These are phyloP conservation scores for Kwoniella dejecticola DNA, from an alignment of 768 basidiomycete species.

Conservation along the genomic window DNA sequence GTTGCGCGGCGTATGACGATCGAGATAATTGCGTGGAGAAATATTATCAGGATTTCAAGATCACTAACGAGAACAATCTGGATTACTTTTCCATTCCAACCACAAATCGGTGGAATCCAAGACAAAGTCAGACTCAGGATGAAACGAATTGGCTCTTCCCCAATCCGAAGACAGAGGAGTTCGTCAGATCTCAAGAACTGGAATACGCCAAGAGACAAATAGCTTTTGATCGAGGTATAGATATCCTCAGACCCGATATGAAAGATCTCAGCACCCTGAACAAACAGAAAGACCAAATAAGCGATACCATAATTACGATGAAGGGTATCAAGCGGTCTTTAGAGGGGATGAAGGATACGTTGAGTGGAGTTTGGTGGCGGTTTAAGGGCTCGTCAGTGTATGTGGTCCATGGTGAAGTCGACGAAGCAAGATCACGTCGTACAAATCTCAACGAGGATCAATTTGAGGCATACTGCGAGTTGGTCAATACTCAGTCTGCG, in stretches of 20 bases:
- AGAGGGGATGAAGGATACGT: background rate
- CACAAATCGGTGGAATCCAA: background rate
- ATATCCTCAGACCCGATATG: background rate
- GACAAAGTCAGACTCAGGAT: too few species aligned
- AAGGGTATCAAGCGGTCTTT: background rate
- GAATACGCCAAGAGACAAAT: too few species aligned
- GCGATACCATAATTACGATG: background rate
- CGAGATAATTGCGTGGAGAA: too few species aligned
- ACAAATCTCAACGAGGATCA: background rate
- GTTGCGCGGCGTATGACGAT: background rate
- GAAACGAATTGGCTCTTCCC: too few species aligned
- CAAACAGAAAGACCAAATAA: background rate
- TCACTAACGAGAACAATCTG: too few species aligned
- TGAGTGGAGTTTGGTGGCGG: background rate
- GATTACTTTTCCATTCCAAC: background rate
- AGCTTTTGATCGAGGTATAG: too few species aligned
- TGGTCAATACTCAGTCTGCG: background rate
- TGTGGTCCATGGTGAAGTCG: slow-evolving; percentile 1
- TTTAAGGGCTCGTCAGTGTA: slow-evolving; percentile 4
- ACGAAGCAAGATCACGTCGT: background rate
- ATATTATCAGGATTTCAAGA: too few species aligned
- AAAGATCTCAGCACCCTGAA: background rate
- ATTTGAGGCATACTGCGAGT: background rate
- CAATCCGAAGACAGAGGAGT: too few species aligned
- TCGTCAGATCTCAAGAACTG: too few species aligned